phyloP scores from a whole-genome alignment of 2,329 filamentous ascomycete genomes.

The Sporothrix dimorphospora region DNA sequence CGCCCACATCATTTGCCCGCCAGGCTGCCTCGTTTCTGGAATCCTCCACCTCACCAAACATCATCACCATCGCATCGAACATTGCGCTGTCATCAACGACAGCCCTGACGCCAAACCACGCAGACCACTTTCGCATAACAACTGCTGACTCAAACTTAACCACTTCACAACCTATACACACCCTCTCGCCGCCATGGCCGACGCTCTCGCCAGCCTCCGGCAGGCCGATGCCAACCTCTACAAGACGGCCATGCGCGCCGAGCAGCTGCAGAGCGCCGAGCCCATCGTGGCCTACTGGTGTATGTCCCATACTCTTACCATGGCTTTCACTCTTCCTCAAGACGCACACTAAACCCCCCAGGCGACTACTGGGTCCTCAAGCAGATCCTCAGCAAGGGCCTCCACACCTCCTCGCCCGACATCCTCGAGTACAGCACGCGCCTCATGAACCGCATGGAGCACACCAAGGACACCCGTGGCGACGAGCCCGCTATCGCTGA shows the following conservation, averaged over 20 bases:
- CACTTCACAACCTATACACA: neutral
- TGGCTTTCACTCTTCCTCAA: no score
- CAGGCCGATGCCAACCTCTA: constrained; percentile 70
- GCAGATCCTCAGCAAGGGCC: constrained; percentile 78
- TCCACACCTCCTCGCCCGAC: constrained; percentile 79
- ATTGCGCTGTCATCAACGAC: neutral
- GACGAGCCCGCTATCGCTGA: constrained; percentile 83
- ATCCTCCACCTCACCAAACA: constrained; percentile 1
- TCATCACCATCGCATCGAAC: neutral
- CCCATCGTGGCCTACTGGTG: constrained; percentile 95
- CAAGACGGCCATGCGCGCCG: constrained; percentile 80
- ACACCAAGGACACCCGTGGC: constrained; percentile 72
- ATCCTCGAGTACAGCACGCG: constrained; percentile 77
- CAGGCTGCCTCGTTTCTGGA: constrained; percentile 15
- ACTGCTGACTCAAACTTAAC: no score
- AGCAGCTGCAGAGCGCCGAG: constrained; percentile 81
- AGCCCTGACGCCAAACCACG: neutral
- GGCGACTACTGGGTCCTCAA: constrained; percentile 93
- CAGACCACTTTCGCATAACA: neutral
- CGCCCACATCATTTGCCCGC: neutral
- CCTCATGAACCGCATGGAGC: constrained; percentile 90
- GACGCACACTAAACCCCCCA: constrained; percentile 44
- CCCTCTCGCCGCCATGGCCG: constrained; percentile 65
- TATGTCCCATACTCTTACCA: constrained; percentile 50
- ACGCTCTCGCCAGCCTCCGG: constrained; percentile 74